Conservation (phyloP, 192 early-diverging fungal genomes). For the Rhizophlyctis rosea region DNA sequence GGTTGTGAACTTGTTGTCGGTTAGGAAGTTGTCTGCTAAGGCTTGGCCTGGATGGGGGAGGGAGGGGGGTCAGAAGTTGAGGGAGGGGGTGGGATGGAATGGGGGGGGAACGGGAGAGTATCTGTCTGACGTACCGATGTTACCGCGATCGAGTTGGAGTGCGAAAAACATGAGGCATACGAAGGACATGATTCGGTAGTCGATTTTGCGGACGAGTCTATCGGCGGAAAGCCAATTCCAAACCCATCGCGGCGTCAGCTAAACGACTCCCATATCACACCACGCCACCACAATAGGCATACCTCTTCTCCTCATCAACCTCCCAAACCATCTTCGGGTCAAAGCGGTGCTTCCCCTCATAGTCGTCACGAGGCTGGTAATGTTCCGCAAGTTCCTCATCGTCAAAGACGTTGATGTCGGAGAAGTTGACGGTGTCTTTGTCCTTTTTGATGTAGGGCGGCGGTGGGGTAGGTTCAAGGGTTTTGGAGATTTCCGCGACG, state of each 20-base stretch:
- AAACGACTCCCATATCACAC: background rate
- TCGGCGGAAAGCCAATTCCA: background rate
- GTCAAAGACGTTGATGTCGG: slow-evolving; percentile 3
- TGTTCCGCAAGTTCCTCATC: background rate
- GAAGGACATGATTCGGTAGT: slow-evolving; percentile 37
- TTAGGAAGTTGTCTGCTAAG: slow-evolving; percentile 32
- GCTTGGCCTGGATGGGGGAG: too few relatives aligned
- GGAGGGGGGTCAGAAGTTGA: too few relatives aligned
- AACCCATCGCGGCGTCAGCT: background rate
- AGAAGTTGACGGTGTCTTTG: too few relatives aligned
- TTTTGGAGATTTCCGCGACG: too few relatives aligned
- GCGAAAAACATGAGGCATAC: slow-evolving; percentile 55
- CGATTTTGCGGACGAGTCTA: slow-evolving; percentile 46
- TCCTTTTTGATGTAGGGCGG: too few relatives aligned
- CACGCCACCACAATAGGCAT: too few relatives aligned
- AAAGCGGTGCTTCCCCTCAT: slow-evolving; percentile 2
- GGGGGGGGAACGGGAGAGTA: too few relatives aligned
- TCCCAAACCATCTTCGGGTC: slow-evolving; percentile 46
- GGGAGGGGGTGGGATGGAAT: too few relatives aligned
- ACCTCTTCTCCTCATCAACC: slow-evolving; percentile 40
- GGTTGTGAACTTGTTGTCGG: slow-evolving; percentile 38
- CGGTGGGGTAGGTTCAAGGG: too few relatives aligned
- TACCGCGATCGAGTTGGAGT: slow-evolving; percentile 47
- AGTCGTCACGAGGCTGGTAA: slow-evolving; percentile 8
- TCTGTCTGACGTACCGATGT: too few relatives aligned